Base-by-base conservation (phyloP, 2,329 filamentous ascomycete genomes). In the Cladophialophora bantiana region DNA sequence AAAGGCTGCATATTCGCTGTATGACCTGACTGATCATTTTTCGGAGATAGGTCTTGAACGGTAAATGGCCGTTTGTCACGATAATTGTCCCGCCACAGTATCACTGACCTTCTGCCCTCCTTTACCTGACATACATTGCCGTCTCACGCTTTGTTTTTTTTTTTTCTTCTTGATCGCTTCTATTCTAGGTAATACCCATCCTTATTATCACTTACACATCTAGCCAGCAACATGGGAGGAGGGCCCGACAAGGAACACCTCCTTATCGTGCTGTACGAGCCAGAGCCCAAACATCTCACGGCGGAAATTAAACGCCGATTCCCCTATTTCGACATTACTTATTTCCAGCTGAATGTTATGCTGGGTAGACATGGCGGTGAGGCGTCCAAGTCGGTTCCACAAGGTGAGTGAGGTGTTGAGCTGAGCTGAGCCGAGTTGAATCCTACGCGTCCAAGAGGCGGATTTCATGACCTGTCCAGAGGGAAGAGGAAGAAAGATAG, bases 311-410 rank as follows among this genome's bases (percentile, higher is more conserved):
- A 73, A 42, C 74, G 75, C 57, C 80, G 77, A 60, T 84, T 79
- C 75, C 83, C 78, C 6, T 72, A 80, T 72, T 76, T 84, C 67
- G 76, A 82, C n/a, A 74, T 85, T 58, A 78, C 76, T 9, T 84
- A 79, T 68, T 69, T 77, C 56, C 67, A 77, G 50, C 69, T 78
- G 34, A 69, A 70, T 7, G 26, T 26, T 26, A 58, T 53, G 68
- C 71, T 45, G 66, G 58, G 15, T 7, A 52, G 42, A 7, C 15
- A 35, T 32, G 59, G 58, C 6, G 32, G 45, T 18, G 58, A 60
- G 6, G 13, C 36, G 48, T 65, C 59, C 9, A 36, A 60, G n/a
- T 34, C 52, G 10, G 53, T 64, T 26, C 66, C 62, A 12, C 59
- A 77, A 71, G 74, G 65, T 62, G 64, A 58, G 60, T 73, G 71